A percentile compares a stretch with the other conserved stretches of the same genome.
These are phyloP conservation scores for Leishmania tropica DNA, from an alignment of 208 protist genomes.

Conservation along the genomic window DNA sequence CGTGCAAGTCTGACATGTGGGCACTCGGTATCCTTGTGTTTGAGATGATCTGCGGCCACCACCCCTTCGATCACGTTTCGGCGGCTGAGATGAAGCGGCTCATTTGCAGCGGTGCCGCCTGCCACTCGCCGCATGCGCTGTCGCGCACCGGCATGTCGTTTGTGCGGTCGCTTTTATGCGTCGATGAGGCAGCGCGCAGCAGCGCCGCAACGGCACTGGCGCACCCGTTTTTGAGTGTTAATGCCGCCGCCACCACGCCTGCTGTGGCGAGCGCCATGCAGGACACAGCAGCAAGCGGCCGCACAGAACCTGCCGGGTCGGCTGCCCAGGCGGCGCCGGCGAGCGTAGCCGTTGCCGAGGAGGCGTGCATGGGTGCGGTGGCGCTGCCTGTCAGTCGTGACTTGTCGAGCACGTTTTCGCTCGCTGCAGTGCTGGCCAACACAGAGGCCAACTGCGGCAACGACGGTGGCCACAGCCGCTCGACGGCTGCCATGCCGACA, in stretches of 20 bases:
- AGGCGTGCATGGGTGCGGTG: background rate
- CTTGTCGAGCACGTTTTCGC: slow-evolving; percentile 3
- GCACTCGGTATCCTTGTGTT: slow-evolving; percentile 65
- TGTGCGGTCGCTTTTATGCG: slow-evolving; percentile 48
- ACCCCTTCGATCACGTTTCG: slow-evolving; percentile 54
- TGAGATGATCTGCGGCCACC: slow-evolving; percentile 52
- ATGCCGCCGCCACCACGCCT: background rate
- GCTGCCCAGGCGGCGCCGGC: background rate
- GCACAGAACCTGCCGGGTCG: background rate
- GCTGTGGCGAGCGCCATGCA: background rate
- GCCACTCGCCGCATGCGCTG: slow-evolving; percentile 35
- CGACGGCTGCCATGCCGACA: background rate
- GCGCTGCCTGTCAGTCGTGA: slow-evolving; percentile 2
- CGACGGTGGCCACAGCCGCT: too few relatives aligned
- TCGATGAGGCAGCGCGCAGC: slow-evolving; percentile 51
- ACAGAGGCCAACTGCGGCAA: background rate
- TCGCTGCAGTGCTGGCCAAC: background rate
- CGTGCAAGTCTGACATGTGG: slow-evolving; percentile 78
- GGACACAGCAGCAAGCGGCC: background rate
- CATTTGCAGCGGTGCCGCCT: slow-evolving; percentile 44
- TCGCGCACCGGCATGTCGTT: slow-evolving; percentile 53
- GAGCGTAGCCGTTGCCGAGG: background rate
- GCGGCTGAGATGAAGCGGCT: slow-evolving; percentile 32
- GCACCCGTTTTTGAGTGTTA: slow-evolving; percentile 59
- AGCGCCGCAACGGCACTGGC: slow-evolving; percentile 45